Percentiles rank a stretch among this genome's conserved stretches.
These are phyloP conservation scores for Helotiales sp. DNA, from an alignment of 2,329 filamentous ascomycete species.

Conservation along the genomic window DNA sequence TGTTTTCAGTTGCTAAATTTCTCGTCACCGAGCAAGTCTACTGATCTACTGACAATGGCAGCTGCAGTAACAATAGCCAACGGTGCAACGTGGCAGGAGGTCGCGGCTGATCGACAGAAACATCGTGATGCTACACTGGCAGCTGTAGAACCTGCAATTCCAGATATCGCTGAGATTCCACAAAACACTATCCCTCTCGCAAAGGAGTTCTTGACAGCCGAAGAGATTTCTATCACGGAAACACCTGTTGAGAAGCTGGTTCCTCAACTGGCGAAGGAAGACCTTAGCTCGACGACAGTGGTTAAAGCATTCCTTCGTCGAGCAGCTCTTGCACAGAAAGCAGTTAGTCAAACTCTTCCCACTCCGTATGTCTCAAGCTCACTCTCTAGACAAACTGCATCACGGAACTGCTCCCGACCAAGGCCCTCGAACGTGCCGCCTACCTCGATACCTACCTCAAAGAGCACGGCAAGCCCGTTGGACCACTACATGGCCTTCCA, in stretches of 20 bases:
- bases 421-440: slow-evolving; percentile 35
- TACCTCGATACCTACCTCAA: slow-evolving; percentile 37
- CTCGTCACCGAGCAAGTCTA: not conserved
- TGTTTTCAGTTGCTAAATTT: not conserved
- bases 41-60: slow-evolving; percentile 23
- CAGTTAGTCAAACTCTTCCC: slow-evolving; percentile 34
- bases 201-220: slow-evolving; percentile 43
- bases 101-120: slow-evolving; percentile 46
- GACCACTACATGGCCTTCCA: slow-evolving; percentile 46
- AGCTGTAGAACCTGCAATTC: slow-evolving; percentile 41
- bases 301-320: slow-evolving; percentile 54
- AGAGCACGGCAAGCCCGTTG: slow-evolving; percentile 34
- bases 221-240: slow-evolving; percentile 52
- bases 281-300: slow-evolving; percentile 45
- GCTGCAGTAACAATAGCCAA: slow-evolving; percentile 30
- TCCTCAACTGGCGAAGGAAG: slow-evolving; percentile 43
- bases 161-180: slow-evolving; percentile 39
- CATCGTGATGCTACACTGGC: slow-evolving; percentile 47
- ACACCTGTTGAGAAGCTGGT: slow-evolving; percentile 47
- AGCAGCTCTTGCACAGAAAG: slow-evolving; percentile 52
- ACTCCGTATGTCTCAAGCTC: not conserved
- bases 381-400: slow-evolving; percentile 45
- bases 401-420: slow-evolving; percentile 41
- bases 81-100: slow-evolving; percentile 45
- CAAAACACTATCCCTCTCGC: slow-evolving; percentile 48